These are phyloP conservation scores for Cryptosporidium felis DNA, from an alignment of 169 alveolate genomes.

Conservation along the genomic window DNA sequence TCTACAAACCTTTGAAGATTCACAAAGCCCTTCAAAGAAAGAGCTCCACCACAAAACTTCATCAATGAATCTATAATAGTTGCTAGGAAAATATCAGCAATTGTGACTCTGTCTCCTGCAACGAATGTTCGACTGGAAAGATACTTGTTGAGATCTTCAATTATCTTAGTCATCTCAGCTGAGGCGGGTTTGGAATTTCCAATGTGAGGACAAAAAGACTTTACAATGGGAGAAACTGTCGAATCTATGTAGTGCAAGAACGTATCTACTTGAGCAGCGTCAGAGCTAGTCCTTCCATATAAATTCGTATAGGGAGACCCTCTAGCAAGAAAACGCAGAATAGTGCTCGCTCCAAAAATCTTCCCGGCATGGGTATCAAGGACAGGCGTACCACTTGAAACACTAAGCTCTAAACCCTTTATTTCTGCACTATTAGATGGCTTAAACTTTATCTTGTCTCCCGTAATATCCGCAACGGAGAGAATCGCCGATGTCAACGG, in stretches of 20 bases:
- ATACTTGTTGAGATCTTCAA: conserved; percentile 75
- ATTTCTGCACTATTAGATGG: neutral
- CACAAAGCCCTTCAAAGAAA: conserved; percentile 77
- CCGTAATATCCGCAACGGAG: conserved; percentile 52
- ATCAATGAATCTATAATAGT: conserved; percentile 80
- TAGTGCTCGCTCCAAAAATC: conserved; percentile 45
- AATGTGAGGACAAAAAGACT: neutral
- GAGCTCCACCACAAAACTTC: conserved; percentile 75
- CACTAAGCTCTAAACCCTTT: neutral
- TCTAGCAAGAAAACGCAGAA: conserved; percentile 40
- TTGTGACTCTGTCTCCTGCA: conserved; percentile 87
- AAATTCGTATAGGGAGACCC: conserved; percentile 45
- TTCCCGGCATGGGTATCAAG: conserved; percentile 11
- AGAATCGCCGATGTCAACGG: conserved; percentile 9
- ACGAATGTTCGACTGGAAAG: conserved; percentile 79
- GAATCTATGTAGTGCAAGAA: conserved; percentile 17
- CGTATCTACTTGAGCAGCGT: conserved; percentile 37
- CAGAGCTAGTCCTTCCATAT: conserved; percentile 27
- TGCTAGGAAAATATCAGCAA: conserved; percentile 89
- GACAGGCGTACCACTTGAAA: conserved; percentile 15
- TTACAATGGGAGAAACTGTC: neutral
- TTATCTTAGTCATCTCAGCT: conserved; percentile 77
- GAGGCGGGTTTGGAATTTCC: neutral
- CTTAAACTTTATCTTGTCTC: conserved; percentile 7
- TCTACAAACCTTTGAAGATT: conserved; percentile 79